phyloP scores from a whole-genome alignment of 163 green algal genomes.

The Volvox carteri region DNA sequence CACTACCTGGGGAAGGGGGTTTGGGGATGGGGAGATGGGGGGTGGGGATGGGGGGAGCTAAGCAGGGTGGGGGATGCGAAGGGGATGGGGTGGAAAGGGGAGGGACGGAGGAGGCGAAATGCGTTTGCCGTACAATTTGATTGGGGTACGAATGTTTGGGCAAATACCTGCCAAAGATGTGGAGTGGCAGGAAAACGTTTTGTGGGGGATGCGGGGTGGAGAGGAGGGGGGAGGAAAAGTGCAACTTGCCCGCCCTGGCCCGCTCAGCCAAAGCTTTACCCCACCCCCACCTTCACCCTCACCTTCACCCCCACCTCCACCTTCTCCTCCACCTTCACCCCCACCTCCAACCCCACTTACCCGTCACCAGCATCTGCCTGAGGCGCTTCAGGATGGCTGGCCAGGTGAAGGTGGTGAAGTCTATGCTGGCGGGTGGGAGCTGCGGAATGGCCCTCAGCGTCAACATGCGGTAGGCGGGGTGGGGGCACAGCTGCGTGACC shows the following conservation, averaged over 20 bases:
- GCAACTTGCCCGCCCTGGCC: no score
- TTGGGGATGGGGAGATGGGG: no score
- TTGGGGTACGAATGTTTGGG: no score
- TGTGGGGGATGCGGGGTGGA: no score
- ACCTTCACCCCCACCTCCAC: no score
- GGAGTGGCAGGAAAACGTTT: no score
- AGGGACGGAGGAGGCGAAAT: no score
- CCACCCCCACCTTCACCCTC: no score
- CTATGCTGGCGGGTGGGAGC: constrained; percentile 70
- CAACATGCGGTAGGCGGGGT: constrained; percentile 76
- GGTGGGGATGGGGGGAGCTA: neutral
- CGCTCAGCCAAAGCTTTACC: neutral
- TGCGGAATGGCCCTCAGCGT: constrained; percentile 70
- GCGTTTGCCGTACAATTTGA: no score
- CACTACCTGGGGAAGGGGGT: constrained; percentile 57
- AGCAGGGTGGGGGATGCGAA: neutral
- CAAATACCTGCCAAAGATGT: no score
- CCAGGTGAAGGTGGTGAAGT: constrained; percentile 89
- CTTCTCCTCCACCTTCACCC: neutral
- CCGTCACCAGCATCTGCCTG: constrained; percentile 80
- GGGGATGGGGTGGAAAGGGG: neutral
- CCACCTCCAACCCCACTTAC: neutral
- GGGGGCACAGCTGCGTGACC: constrained; percentile 72
- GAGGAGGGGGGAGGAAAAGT: no score
- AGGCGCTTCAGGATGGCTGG: constrained; percentile 74